Evolutionary conservation across 2,329 filamentous ascomycete species (phyloP), one percentile per base, ranked within the genome.

Genomic region (Daldinia sp.): DNA sequence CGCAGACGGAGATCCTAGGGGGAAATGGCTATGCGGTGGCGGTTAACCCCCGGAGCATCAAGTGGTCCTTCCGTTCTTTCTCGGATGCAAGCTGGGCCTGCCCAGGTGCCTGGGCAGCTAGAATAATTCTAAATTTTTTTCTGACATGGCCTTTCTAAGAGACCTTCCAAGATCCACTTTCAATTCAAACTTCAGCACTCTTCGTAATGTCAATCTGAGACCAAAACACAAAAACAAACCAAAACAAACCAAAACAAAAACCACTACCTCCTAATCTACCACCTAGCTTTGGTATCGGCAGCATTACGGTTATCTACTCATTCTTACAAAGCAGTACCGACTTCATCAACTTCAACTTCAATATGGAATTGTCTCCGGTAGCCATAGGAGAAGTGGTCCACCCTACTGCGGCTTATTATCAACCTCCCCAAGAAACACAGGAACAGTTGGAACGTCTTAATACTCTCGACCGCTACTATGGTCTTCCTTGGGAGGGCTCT

Each of bases 381-480:
- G 78, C 81, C 21, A 84, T 87, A 56, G 81, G 84, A 72, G 79
- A 84, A 73, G 81, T 85, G 58, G 80, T 86, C 59, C 85, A 87
- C 70, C 84, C 85, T 27, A 87, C 85, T 17, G 85, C 85, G 15
- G 84, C 80, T 61, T 87, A 83, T 65, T 66, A 67, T 47, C 54
- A 17, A 27, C 45, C 63, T 47, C 51, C 52, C 45, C 19, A 45
- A 17, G 66, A 64, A 27, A 10, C 17, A 35, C 27, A 41, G 39
- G 62, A 53, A 34, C 15, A 34, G 30, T 41, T 51, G 49, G 57
- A 62, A 39, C 37, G 62, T 39, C 62, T 19, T 23, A 54, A 21
- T 17, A 25, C 17, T 45, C 21, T 41, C 6, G 25, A 41, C 27
- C 19, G 15, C 9, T 5, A n/a, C 43, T 27, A 49, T 27, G 56